Conservation (phyloP, 1,284 basidiomycete genomes). For the Phlebopus sp. region DNA sequence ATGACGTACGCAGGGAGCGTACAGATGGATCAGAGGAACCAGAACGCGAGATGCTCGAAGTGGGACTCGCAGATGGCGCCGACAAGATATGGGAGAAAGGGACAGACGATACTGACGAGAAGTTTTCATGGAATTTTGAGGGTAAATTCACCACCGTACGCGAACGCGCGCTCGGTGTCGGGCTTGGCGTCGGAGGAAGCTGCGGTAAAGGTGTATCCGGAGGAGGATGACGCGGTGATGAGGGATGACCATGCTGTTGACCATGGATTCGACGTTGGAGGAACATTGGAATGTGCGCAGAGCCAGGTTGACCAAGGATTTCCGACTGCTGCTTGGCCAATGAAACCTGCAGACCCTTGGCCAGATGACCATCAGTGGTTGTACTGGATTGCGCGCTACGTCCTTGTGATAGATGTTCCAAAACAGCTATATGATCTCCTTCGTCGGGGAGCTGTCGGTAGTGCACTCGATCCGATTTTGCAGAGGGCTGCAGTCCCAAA, state of each 20-base stretch:
- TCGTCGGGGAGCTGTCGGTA: neutral
- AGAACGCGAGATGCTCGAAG: constrained; percentile 21
- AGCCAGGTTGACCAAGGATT: constrained; percentile 1
- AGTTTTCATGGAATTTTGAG: constrained; percentile 34
- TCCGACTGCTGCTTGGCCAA: constrained; percentile 12
- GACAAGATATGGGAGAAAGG: constrained; percentile 17
- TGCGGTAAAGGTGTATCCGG: constrained; percentile 27
- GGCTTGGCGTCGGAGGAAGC: constrained; percentile 21
- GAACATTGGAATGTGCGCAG: constrained; percentile 24
- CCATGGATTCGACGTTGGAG: constrained; percentile 25
- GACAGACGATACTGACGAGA: constrained; percentile 30
- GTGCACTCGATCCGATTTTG: neutral
- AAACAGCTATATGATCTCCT: constrained; percentile 4
- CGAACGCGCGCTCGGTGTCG: neutral
- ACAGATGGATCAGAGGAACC: constrained; percentile 28
- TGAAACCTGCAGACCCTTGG: constrained; percentile 4
- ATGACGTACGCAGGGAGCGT: constrained; percentile 21
- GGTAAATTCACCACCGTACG: constrained; percentile 12
- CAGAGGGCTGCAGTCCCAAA: constrained; percentile 1
- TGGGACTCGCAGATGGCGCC: constrained; percentile 12
- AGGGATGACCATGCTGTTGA: constrained; percentile 18
- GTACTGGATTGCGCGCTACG: neutral
- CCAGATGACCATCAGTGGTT: constrained; percentile 10
- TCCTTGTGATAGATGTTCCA: neutral
- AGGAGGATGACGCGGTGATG: constrained; percentile 28